Evolutionary conservation across 257 asterid species (phyloP), one percentile per base, ranked within the genome.

Genomic region (Datura wrightii): DNA sequence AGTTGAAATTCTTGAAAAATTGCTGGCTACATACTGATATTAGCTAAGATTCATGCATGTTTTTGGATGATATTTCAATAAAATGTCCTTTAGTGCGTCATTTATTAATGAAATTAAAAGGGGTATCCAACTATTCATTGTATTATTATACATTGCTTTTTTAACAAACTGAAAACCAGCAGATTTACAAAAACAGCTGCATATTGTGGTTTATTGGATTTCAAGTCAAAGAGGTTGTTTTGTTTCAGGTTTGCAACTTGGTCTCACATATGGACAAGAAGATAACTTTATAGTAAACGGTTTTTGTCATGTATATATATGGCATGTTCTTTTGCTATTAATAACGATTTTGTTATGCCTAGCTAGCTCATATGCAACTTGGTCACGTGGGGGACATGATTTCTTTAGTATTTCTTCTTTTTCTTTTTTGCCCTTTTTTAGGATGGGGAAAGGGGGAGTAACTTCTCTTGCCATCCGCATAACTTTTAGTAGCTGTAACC

Each of bases 211-310:
- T 59, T n/a, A 6, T 48, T 48, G 53, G 53, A 48, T 48, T 48
- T 48, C 11, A 0, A 2, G 53, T 48, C 53, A 48, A 48, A 48
- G 11, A 1, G 53, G 53, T 48, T 48, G 53, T 65, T 65, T 48
- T 48, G 53, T 65, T 65, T 65, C n/a, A 62, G 46, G 46, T 65
- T 24, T 65, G 74, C 74, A 65, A 36, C 37, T 65, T 36, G 74
- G 74, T 14, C 31, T 24, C 76, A 67, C 6, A 14, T 14, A 39
- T 37, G 24, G 13, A 67, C 76, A 67, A 67, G 24, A 67, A 14
- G 11, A 37, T 37, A 37, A 67, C 50, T 67, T 67, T 14, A 67
- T 37, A 67, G 76, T 24, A 24, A 24, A 24, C 31, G 31, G 31
- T 24, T 24, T 24, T 24, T 24, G 31, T 24, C 31, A 0, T 62